Evolutionary conservation across 2,329 filamentous ascomycete genomes (phyloP).

Genomic region (Pseudogymnoascus sp.): DNA sequence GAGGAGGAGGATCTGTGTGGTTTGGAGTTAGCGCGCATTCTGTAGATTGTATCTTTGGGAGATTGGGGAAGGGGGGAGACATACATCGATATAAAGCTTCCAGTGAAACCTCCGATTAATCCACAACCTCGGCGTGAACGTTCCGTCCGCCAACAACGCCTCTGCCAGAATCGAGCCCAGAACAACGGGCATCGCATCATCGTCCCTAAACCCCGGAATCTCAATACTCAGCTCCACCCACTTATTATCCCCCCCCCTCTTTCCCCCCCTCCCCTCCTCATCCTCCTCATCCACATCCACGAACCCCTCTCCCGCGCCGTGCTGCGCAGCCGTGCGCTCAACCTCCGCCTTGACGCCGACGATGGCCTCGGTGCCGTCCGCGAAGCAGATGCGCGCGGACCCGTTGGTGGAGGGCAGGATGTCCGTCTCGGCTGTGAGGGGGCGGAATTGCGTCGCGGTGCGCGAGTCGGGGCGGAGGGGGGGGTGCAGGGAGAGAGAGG

Average conservation of each 20-base stretch:
- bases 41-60: too few relatives aligned
- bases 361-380: slow-evolving; percentile 91
- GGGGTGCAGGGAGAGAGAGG: slow-evolving; percentile 69
- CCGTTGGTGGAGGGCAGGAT: slow-evolving; percentile 87
- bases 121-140: slow-evolving; percentile 62
- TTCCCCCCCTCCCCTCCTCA: slow-evolving; percentile 29
- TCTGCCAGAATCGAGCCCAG: slow-evolving; percentile 82
- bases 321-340: slow-evolving; percentile 52
- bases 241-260: slow-evolving; percentile 44
- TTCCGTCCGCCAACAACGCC: slow-evolving; percentile 67
- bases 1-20: slow-evolving; percentile 70
- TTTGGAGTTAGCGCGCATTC: too few relatives aligned
- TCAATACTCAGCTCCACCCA: slow-evolving; percentile 92
- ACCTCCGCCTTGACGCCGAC: slow-evolving; percentile 95
- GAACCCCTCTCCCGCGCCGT: slow-evolving; percentile 16
- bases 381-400: slow-evolving; percentile 85
- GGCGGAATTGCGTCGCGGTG: slow-evolving; percentile 76
- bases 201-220: slow-evolving; percentile 83
- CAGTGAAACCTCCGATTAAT: slow-evolving; percentile 94
- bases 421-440: slow-evolving; percentile 80
- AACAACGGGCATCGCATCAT: slow-evolving; percentile 83
- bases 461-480: slow-evolving; percentile 88
- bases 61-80: slow-evolving; percentile 30
- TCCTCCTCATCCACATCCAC: slow-evolving; percentile 31
- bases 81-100: slow-evolving; percentile 89